These are phyloP conservation scores for Cercospora zeae-maydis DNA, from an alignment of 2,329 filamentous ascomycete genomes.

Conservation along the genomic window DNA sequence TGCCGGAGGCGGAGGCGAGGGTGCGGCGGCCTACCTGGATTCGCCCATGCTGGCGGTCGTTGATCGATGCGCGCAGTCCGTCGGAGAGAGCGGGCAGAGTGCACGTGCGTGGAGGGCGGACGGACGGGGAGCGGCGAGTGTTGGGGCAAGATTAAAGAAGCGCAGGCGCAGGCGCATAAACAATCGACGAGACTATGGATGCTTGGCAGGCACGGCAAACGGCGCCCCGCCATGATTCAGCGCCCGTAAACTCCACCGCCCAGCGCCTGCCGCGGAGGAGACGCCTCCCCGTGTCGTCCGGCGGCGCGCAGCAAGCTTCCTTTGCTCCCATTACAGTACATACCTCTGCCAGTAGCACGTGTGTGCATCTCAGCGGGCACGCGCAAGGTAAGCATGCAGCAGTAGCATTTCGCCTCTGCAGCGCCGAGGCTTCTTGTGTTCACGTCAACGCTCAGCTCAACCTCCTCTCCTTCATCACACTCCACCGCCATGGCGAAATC, in stretches of 20 bases:
- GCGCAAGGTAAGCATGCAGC: neutral
- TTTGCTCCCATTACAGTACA: too few relatives aligned
- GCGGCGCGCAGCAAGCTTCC: too few relatives aligned
- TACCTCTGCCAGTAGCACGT: too few relatives aligned
- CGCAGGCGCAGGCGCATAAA: conserved; percentile 1
- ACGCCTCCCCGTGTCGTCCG: neutral
- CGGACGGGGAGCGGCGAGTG: neutral
- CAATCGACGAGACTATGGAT: neutral
- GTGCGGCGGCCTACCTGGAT: conserved; percentile 13
- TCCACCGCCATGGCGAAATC: conserved; percentile 22
- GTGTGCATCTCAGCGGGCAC: neutral
- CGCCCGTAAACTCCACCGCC: neutral
- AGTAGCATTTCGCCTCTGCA: neutral
- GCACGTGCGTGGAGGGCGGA: neutral
- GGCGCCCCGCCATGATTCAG: conserved; percentile 1
- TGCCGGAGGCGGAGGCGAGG: neutral
- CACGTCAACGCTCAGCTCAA: neutral
- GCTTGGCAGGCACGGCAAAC: conserved; percentile 1
- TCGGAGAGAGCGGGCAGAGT: neutral
- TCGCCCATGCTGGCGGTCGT: conserved; percentile 25
- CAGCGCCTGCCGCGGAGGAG: neutral
- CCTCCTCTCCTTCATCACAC: neutral
- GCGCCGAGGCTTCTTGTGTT: conserved; percentile 4
- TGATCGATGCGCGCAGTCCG: neutral
- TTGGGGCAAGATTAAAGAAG: neutral